These are phyloP conservation scores for Colletotrichum higginsianum DNA, from an alignment of 2,329 filamentous ascomycete species.

Conservation along the genomic window DNA sequence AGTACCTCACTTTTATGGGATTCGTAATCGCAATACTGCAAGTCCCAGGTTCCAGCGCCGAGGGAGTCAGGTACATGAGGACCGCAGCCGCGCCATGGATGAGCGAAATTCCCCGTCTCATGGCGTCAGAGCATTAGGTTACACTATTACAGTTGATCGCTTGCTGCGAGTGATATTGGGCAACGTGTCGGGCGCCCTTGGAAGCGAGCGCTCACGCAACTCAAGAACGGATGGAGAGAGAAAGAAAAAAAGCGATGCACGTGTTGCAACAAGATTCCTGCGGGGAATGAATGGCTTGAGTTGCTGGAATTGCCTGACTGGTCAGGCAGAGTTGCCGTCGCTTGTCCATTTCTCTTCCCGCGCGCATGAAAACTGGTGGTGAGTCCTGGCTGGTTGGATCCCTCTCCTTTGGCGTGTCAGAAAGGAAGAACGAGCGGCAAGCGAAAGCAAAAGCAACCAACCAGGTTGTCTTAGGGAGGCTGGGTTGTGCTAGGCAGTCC, in stretches of 20 bases:
- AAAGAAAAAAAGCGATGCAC: not conserved
- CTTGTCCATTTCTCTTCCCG: not conserved
- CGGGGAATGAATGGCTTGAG: not conserved
- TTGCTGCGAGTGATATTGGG: not conserved
- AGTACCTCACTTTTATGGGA: slow-evolving; percentile 12
- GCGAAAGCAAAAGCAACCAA: no score
- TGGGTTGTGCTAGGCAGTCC: slow-evolving; percentile 22
- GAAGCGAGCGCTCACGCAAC: slow-evolving; percentile 17
- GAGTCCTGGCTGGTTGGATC: slow-evolving; percentile 14
- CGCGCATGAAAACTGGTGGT: slow-evolving; percentile 15
- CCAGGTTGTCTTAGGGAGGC: slow-evolving; percentile 39
- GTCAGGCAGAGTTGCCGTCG: slow-evolving; percentile 20
- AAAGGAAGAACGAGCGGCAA: not conserved
- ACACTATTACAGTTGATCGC: not conserved
- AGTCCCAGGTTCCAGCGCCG: slow-evolving; percentile 18
- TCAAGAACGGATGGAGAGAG: slow-evolving; percentile 25
- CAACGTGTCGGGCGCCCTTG: not conserved
- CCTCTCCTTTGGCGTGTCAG: slow-evolving; percentile 4
- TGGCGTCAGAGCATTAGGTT: slow-evolving; percentile 16
- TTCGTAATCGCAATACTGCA: slow-evolving; percentile 30
- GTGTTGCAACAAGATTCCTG: slow-evolving; percentile 7
- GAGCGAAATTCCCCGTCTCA: slow-evolving; percentile 20
- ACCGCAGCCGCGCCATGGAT: slow-evolving; percentile 6
- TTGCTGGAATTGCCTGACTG: slow-evolving; percentile 2
- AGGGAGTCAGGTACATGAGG: not conserved